Evolutionary conservation across 345 rosid species (phyloP).

Genomic region (Sapria himalayana): DNA sequence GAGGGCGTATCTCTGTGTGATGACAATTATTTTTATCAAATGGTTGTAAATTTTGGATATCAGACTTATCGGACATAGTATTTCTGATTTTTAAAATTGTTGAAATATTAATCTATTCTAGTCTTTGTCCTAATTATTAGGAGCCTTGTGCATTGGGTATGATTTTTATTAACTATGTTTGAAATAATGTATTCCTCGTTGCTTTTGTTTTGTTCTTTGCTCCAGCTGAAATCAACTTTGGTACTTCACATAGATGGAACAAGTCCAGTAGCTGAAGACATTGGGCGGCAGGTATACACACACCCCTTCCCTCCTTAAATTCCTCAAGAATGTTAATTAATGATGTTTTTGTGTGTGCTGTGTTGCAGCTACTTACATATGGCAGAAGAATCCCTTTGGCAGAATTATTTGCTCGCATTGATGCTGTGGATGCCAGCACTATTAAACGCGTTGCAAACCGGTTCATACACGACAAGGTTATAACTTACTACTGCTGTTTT

Average conservation of each 20-base stretch:
- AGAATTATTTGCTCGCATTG: slow-evolving; percentile 80
- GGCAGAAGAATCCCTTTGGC: slow-evolving; percentile 84
- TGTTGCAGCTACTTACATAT: slow-evolving; percentile 70
- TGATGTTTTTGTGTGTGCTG: slow-evolving; percentile 6
- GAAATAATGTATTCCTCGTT: no score
- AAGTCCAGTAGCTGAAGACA: slow-evolving; percentile 87
- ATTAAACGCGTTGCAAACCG: slow-evolving; percentile 81
- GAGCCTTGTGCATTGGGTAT: no score
- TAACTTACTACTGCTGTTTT: no score
- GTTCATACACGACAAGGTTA: slow-evolving; percentile 71
- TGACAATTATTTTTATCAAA: no score
- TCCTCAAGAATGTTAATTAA: no score
- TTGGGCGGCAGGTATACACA: slow-evolving; percentile 79
- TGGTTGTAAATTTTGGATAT: no score
- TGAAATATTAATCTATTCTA: no score
- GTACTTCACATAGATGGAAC: slow-evolving; percentile 93
- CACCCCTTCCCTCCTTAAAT: background rate
- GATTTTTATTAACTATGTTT: no score
- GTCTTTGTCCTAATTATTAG: no score
- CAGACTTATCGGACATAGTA: no score
- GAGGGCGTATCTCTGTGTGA: no score
- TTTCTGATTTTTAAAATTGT: no score
- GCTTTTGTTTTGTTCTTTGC: slow-evolving; percentile 6
- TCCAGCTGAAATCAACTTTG: slow-evolving; percentile 81
- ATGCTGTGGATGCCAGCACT: slow-evolving; percentile 74